Conservation (phyloP, 305 asterid genomes). For the Caryopteris hybrid region DNA sequence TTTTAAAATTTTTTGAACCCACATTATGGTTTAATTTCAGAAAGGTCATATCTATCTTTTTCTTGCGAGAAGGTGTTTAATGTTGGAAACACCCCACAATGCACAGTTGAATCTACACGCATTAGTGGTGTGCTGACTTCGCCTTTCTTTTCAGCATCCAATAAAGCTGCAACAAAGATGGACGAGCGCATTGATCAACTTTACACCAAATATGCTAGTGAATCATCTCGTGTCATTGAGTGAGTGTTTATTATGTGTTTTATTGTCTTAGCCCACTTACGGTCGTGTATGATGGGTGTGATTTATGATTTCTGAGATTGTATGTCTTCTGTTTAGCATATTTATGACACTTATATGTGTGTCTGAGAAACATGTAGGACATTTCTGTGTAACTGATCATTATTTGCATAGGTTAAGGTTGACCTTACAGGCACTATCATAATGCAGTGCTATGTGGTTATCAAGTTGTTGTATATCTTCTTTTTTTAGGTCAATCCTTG, state of each 20-base stretch:
- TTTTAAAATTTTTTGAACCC: neutral
- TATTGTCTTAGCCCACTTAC: neutral
- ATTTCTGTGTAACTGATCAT: neutral
- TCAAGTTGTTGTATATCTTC: neutral
- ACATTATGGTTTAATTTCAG: neutral
- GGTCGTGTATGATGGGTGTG: neutral
- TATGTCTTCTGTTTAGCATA: neutral
- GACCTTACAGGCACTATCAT: neutral
- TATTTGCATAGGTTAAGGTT: slow-evolving; percentile 2
- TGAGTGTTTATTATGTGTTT: slow-evolving; percentile 33
- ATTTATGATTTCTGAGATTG: neutral
- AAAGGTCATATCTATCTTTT: neutral
- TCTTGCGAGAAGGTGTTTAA: neutral
- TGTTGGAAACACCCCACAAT: neutral
- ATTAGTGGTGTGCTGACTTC: slow-evolving; percentile 5
- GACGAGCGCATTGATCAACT: slow-evolving; percentile 41
- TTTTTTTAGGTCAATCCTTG: neutral
- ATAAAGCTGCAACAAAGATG: slow-evolving; percentile 43
- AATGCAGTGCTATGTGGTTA: neutral
- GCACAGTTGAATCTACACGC: neutral
- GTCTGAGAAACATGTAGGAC: neutral
- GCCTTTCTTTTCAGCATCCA: slow-evolving; percentile 42
- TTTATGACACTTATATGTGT: neutral
- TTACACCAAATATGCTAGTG: slow-evolving; percentile 47
- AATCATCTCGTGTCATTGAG: slow-evolving; percentile 53